These are phyloP conservation scores for Wickerhamomyces bisporus DNA, from an alignment of 805 yeast species.

Conservation along the genomic window DNA sequence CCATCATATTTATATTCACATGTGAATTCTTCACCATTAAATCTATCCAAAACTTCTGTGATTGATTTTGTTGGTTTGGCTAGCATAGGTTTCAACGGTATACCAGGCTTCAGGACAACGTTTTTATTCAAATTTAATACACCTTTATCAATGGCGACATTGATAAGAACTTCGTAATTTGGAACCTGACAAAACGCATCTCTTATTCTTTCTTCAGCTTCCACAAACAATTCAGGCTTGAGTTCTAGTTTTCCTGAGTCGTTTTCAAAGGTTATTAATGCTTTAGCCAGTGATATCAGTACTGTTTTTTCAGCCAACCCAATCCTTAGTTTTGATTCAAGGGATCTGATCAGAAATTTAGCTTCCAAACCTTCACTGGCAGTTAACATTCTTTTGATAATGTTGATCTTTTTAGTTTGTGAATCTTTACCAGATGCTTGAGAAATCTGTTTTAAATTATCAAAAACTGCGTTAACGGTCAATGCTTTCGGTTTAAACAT, in stretches of 20 bases:
- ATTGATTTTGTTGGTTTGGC: slow-evolving; percentile 96
- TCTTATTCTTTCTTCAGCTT: slow-evolving; percentile 74
- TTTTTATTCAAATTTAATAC: slow-evolving; percentile 57
- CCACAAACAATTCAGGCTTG: slow-evolving; percentile 39
- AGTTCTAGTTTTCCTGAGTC: slow-evolving; percentile 26
- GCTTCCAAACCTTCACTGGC: slow-evolving; percentile 87
- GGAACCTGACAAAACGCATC: slow-evolving; percentile 90
- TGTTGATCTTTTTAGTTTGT: slow-evolving; percentile 68
- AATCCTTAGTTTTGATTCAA: slow-evolving; percentile 90
- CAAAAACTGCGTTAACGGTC: slow-evolving; percentile 68
- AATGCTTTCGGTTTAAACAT: slow-evolving; percentile 90
- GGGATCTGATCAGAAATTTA: slow-evolving; percentile 79
- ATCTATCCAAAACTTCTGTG: slow-evolving; percentile 85
- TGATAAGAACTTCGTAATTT: slow-evolving; percentile 76
- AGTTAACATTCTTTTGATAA: slow-evolving; percentile 79
- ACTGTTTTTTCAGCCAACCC: slow-evolving; percentile 95
- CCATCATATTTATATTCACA: slow-evolving; percentile 98
- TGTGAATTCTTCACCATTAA: slow-evolving; percentile 79
- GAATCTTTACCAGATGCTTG: slow-evolving; percentile 73
- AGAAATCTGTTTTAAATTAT: slow-evolving; percentile 72
- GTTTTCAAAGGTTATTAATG: slow-evolving; percentile 61
- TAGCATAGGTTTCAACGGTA: slow-evolving; percentile 95
- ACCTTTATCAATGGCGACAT: slow-evolving; percentile 62
- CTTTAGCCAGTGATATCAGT: slow-evolving; percentile 76
- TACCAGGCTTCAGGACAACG: slow-evolving; percentile 80